phyloP scores from a whole-genome alignment of 2,329 filamentous ascomycete genomes.

The Colletotrichum caudatum region DNA sequence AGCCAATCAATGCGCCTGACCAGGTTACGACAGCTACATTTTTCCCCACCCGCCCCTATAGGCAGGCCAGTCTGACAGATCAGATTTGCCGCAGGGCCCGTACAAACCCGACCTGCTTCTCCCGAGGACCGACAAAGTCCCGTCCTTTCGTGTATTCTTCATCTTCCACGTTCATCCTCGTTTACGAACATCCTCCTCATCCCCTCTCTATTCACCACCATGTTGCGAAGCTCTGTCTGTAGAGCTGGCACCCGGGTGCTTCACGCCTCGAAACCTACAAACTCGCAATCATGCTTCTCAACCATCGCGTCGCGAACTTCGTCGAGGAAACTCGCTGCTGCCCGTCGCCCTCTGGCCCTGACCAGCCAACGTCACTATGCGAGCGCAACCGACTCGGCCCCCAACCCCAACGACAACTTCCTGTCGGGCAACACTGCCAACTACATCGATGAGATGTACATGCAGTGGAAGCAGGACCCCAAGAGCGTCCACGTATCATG shows the following conservation, averaged over 20 bases:
- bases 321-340: constrained; percentile 59
- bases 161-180: constrained; percentile 25
- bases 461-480: constrained; percentile 95
- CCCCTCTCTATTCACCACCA: constrained; percentile 54
- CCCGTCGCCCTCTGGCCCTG: constrained; percentile 64
- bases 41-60: constrained; percentile 32
- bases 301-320: constrained; percentile 54
- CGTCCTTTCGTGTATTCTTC: constrained; percentile 16
- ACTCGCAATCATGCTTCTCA: constrained; percentile 56
- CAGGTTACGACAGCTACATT: constrained; percentile 26
- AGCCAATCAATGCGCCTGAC: constrained; percentile 16
- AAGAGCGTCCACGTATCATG: constrained; percentile 96
- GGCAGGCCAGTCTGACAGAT: constrained; percentile 7
- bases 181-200: constrained; percentile 5
- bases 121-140: constrained; percentile 38
- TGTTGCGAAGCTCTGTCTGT: constrained; percentile 78
- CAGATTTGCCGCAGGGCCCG: constrained; percentile 38
- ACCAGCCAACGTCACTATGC: constrained; percentile 66
- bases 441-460: constrained; percentile 99
- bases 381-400: constrained; percentile 65
- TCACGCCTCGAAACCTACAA: constrained; percentile 62
- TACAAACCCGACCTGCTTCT: constrained; percentile 34
- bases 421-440: constrained; percentile 96
- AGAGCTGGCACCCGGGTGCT: constrained; percentile 75
- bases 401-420: constrained; percentile 94